Evolutionary conservation across 805 yeast genomes (phyloP).

Genomic region (Hemisphaericaspora nanyangensis): DNA sequence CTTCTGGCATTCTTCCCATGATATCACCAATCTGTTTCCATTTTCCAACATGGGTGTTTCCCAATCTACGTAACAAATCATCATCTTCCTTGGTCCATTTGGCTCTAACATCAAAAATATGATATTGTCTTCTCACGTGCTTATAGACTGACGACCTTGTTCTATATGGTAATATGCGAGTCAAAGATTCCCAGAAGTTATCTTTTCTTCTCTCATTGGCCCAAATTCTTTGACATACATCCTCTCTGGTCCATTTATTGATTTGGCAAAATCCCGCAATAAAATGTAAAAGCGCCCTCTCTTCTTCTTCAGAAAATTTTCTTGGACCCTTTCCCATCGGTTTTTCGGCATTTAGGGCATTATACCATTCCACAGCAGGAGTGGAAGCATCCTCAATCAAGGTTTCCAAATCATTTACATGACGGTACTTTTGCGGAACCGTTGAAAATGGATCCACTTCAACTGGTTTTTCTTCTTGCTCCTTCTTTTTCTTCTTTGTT

Average conservation of each 20-base stretch:
- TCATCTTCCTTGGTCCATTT: conserved; percentile 89
- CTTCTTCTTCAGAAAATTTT: conserved; percentile 61
- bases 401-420: conserved; percentile 26
- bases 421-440: background rate
- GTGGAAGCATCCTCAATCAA: conserved; percentile 33
- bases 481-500: background rate
- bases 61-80: conserved; percentile 55
- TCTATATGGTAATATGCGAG: conserved; percentile 76
- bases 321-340: conserved; percentile 28
- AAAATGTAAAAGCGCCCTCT: conserved; percentile 66
- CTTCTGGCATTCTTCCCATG: conserved; percentile 95
- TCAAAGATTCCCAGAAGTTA: conserved; percentile 82
- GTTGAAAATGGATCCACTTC: background rate
- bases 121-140: conserved; percentile 87
- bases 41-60: conserved; percentile 67
- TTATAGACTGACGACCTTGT: conserved; percentile 88
- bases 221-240: conserved; percentile 86
- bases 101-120: conserved; percentile 82
- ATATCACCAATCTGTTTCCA: conserved; percentile 83
- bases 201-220: conserved; percentile 79
- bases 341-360: conserved; percentile 11
- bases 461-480: background rate
- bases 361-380: conserved; percentile 35
- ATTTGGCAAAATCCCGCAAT: conserved; percentile 65
- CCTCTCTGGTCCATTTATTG: conserved; percentile 58